phyloP scores from a whole-genome alignment of 768 basidiomycete genomes.

The Obba rivulosa region DNA sequence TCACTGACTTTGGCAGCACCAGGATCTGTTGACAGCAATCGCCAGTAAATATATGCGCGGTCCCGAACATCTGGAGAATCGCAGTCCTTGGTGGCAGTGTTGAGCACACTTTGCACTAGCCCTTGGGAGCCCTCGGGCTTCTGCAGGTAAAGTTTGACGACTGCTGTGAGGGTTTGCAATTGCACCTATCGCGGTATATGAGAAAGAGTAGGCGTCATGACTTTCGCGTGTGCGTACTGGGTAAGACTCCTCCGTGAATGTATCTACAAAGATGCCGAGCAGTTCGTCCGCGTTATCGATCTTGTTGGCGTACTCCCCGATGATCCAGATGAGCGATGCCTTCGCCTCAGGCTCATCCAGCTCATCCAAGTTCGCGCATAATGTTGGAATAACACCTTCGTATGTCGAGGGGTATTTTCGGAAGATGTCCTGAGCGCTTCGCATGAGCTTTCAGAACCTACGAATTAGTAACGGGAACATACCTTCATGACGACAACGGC shows the following conservation, averaged over 20 bases:
- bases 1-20: slow-evolving; percentile 82
- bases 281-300: slow-evolving; percentile 97
- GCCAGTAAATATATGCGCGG: slow-evolving; percentile 97
- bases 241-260: slow-evolving; percentile 91
- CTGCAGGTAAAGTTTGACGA: slow-evolving; percentile 94
- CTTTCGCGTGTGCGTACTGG: slow-evolving; percentile 46
- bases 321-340: slow-evolving; percentile 98
- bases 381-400: slow-evolving; percentile 92
- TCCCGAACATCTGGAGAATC: slow-evolving; percentile 97
- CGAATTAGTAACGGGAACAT: slow-evolving; percentile 8
- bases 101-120: slow-evolving; percentile 86
- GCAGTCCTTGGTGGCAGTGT: slow-evolving; percentile 94
- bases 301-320: slow-evolving; percentile 96
- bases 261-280: slow-evolving; percentile 82
- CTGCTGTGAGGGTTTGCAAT: slow-evolving; percentile 84
- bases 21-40: slow-evolving; percentile 89
- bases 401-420: slow-evolving; percentile 94
- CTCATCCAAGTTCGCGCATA: slow-evolving; percentile 94
- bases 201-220: neutral
- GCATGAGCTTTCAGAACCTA: neutral
- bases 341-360: slow-evolving; percentile 98
- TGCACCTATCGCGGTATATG: slow-evolving; percentile 34
- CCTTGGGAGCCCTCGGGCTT: slow-evolving; percentile 92
- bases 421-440: slow-evolving; percentile 87
- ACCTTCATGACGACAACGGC: slow-evolving; percentile 99